Base-by-base conservation (phyloP, 805 yeast genomes). In the Sungouiozyma ichnusensis region DNA sequence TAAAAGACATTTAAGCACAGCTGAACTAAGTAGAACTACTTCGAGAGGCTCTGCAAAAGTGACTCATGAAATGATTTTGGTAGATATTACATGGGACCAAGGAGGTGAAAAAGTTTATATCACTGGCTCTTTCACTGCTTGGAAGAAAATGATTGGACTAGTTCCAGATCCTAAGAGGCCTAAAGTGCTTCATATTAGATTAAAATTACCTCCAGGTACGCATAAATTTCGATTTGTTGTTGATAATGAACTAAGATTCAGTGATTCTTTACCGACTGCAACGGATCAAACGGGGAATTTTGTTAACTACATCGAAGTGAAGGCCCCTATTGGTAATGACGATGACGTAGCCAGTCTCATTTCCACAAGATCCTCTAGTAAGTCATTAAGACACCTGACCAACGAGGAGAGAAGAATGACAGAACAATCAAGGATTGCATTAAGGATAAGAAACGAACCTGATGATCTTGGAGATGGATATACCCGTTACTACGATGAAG, bases 101-200 rank as follows among this genome's bases (percentile, higher is more conserved):
- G 97, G 97, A 13, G 97, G 97, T 45, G 74, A 76, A 36, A 84
- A 84, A 54, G 97, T 90, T 2, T 92, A 86, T 62, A 95, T 90
- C 13, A 92, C 97, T 33, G 98, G 98, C 37, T 83, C 97, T 1
- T 90, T 90, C 64, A 92, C 98, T 0, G 95, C 94, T 2, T 92
- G 98, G 97, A 72, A 95, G 49, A 88, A 88, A 63, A 90, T 92
- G 97, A 86, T 90, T 55, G 92, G 94, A 33, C 68, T 92, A 53
- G 71, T 72, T 20, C 63, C 66, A 5, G 63, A 60, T 13, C 48
- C 57, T 3, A 55, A 52, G 16, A 57, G 52, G n/a, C 55, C 56
- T 4, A 57, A 55, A 8, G 33, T 51, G 3, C 79, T 80, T 51
- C 69, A 76, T 37, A 81, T 85, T 18, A 80, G 83, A 37, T 67